These are phyloP conservation scores for Taphrina sp. DNA, from an alignment of 1,139 yeast species.

Conservation along the genomic window DNA sequence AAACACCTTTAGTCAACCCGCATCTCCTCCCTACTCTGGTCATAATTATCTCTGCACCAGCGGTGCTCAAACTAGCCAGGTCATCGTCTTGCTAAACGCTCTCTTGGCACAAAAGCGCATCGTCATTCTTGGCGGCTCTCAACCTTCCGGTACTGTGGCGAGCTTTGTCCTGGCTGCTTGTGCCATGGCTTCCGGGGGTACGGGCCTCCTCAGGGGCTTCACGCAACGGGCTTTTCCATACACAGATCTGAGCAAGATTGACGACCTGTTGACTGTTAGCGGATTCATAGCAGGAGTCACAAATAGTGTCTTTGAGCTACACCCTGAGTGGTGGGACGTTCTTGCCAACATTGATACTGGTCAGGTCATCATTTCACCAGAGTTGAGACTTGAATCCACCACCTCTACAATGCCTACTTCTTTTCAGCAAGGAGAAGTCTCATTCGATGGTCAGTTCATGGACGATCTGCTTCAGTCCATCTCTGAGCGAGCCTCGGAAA, in stretches of 20 bases:
- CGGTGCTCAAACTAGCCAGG: slow-evolving; percentile 48
- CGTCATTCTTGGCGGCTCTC: slow-evolving; percentile 56
- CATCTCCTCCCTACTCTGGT: slow-evolving; percentile 38
- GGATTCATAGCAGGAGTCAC: slow-evolving; percentile 66
- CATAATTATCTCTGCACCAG: slow-evolving; percentile 35
- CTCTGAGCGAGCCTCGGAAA: slow-evolving; percentile 44
- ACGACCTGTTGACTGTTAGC: slow-evolving; percentile 49
- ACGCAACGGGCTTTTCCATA: slow-evolving; percentile 57
- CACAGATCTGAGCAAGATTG: slow-evolving; percentile 61
- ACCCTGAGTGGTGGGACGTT: slow-evolving; percentile 61
- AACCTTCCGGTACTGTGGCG: slow-evolving; percentile 56
- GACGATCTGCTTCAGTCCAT: slow-evolving; percentile 44
- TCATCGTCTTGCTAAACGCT: slow-evolving; percentile 58
- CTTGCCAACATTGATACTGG: slow-evolving; percentile 55
- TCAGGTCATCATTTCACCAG: slow-evolving; percentile 47
- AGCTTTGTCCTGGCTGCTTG: slow-evolving; percentile 57
- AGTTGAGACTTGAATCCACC: slow-evolving; percentile 3
- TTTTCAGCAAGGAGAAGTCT: slow-evolving; percentile 33
- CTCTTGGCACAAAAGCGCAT: slow-evolving; percentile 59
- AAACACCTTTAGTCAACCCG: slow-evolving; percentile 36
- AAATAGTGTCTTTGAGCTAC: slow-evolving; percentile 61
- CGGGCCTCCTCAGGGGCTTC: slow-evolving; percentile 55
- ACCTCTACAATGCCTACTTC: slow-evolving; percentile 11
- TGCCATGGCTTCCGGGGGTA: slow-evolving; percentile 57
- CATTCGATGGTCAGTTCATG: slow-evolving; percentile 43